Evolutionary conservation across 345 rosid genomes (phyloP).

Genomic region (Schrenkiella parvula): DNA sequence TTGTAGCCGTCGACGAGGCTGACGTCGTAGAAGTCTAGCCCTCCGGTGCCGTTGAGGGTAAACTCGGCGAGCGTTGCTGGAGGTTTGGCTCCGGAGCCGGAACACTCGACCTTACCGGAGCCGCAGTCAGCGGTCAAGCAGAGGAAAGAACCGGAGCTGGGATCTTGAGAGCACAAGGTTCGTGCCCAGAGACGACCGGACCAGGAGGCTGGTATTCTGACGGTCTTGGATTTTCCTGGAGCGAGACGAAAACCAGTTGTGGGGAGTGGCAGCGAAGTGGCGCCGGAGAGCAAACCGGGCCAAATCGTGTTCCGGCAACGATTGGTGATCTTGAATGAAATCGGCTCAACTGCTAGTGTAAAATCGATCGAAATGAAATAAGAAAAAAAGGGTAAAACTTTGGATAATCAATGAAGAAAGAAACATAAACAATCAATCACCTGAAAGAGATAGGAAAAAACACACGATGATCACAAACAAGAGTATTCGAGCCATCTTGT

Average conservation of each 20-base stretch:
- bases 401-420: background rate
- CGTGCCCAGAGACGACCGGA: constrained; percentile 92
- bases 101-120: constrained; percentile 59
- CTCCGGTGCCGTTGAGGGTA: constrained; percentile 68
- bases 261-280: constrained; percentile 55
- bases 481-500: constrained; percentile 35
- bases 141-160: constrained; percentile 40
- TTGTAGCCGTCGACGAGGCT: constrained; percentile 76
- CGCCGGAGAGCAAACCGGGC: constrained; percentile 92
- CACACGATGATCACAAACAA: constrained; percentile 19
- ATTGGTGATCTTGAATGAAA: constrained; percentile 67
- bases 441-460: constrained; percentile 36
- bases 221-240: constrained; percentile 53
- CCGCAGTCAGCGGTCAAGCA: constrained; percentile 86
- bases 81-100: constrained; percentile 68
- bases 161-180: constrained; percentile 47
- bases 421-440: constrained; percentile 18
- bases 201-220: constrained; percentile 60
- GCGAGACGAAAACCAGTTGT: constrained; percentile 74
- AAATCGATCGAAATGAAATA: background rate
- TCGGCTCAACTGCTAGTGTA: constrained; percentile 30
- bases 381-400: background rate
- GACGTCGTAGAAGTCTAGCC: constrained; percentile 80
- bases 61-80: constrained; percentile 93
- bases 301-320: constrained; percentile 70